These are phyloP conservation scores for Metschnikowia hibisci DNA, from an alignment of 805 yeast genomes.

Conservation along the genomic window DNA sequence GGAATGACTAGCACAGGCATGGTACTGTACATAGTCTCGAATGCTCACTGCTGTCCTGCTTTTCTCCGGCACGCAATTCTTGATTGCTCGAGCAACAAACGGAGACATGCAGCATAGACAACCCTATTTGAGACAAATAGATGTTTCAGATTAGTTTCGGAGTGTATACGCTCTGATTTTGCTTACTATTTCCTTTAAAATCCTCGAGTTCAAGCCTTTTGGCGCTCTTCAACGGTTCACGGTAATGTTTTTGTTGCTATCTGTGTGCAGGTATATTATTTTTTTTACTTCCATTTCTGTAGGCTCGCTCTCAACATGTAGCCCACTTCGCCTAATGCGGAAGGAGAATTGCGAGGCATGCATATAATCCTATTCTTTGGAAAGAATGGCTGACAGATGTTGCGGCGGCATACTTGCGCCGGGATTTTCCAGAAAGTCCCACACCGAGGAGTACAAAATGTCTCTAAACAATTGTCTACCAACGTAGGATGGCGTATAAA, in stretches of 20 bases:
- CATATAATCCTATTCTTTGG: not conserved
- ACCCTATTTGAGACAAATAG: not conserved
- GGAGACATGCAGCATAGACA: not conserved
- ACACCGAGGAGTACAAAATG: not conserved
- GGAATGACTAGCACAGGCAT: slow-evolving; percentile 16
- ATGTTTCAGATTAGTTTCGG: not conserved
- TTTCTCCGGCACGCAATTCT: slow-evolving; percentile 6
- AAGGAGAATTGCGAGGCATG: slow-evolving; percentile 1
- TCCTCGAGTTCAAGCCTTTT: not conserved
- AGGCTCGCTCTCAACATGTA: slow-evolving; percentile 8
- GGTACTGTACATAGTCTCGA: slow-evolving; percentile 9
- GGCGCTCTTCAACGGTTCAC: not conserved
- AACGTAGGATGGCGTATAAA: no score
- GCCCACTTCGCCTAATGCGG: slow-evolving; percentile 11
- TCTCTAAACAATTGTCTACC: not conserved
- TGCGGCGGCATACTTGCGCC: slow-evolving; percentile 1
- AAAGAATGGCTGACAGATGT: slow-evolving; percentile 1
- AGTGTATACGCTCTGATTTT: not conserved
- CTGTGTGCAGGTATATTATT: slow-evolving; percentile 13
- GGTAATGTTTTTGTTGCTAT: not conserved
- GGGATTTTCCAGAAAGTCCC: not conserved
- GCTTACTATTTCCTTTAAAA: no score
- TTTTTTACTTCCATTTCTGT: slow-evolving; percentile 7
- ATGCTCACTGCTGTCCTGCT: slow-evolving; percentile 12
- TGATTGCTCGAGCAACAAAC: slow-evolving; percentile 11